A percentile compares a stretch with the other conserved stretches of the same genome.
Evolutionary conservation across 768 basidiomycete genomes (phyloP).

Genomic region (Lactarius evosmus): DNA sequence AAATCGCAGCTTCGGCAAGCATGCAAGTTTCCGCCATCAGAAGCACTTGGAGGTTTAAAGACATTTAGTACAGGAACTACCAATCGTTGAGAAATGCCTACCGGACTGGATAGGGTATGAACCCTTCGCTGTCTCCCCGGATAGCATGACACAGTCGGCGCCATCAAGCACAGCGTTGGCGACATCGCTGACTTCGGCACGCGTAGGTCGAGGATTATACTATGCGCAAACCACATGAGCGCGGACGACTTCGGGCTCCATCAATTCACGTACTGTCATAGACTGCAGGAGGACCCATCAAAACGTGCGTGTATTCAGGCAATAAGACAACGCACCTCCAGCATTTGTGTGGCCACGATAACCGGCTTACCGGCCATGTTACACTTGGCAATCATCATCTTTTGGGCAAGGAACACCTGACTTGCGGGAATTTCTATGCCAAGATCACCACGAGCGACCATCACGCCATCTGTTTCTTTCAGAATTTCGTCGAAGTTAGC

Average conservation of each 20-base stretch:
- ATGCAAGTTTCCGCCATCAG: conserved; percentile 99
- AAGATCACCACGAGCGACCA: conserved; percentile 99
- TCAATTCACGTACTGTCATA: conserved; percentile 69
- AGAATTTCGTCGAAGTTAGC: conserved; percentile 99
- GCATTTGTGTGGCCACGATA: conserved; percentile 99
- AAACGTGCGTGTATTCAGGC: conserved; percentile 8
- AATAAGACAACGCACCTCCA: conserved; percentile 59
- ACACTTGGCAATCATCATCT: conserved; percentile 99
- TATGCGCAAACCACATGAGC: conserved; percentile 33
- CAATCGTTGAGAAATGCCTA: conserved; percentile 35
- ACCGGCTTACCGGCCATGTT: conserved; percentile 97
- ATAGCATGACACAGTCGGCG: conserved; percentile 99
- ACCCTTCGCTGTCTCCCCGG: conserved; percentile 99
- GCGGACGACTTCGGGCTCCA: neutral
- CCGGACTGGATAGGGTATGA: conserved; percentile 94
- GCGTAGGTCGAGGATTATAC: conserved; percentile 98
- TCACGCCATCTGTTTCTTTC: conserved; percentile 93
- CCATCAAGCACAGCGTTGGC: conserved; percentile 99
- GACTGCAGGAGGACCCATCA: conserved; percentile 50
- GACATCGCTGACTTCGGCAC: conserved; percentile 98
- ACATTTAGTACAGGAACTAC: neutral
- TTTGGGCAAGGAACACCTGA: conserved; percentile 98
- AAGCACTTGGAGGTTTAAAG: conserved; percentile 52
- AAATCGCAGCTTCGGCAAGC: conserved; percentile 93
- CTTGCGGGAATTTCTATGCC: conserved; percentile 99